Evolutionary conservation across 2,329 filamentous ascomycete species (phyloP).

Genomic region (Apiospora saccharicola): DNA sequence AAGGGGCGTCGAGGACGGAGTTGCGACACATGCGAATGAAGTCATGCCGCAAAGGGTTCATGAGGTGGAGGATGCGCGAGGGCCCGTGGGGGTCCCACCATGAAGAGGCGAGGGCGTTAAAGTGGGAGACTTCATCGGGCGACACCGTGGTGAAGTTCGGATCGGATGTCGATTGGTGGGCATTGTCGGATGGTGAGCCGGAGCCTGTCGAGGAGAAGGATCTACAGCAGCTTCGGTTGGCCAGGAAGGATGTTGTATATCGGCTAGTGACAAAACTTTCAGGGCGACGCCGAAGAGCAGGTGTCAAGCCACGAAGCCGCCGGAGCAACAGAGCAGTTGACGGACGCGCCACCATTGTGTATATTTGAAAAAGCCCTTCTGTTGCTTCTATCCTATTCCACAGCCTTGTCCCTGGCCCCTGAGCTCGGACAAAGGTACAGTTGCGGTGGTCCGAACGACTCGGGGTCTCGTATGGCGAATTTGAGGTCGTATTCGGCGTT

Average conservation of each 20-base stretch:
- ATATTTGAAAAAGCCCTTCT: not conserved
- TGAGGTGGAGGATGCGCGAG: constrained; percentile 90
- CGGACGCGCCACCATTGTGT: constrained; percentile 21
- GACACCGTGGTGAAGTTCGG: constrained; percentile 75
- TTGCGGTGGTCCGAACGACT: not conserved
- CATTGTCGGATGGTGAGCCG: constrained; percentile 18
- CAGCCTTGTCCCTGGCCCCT: not conserved
- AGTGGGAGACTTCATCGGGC: constrained; percentile 88
- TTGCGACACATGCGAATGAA: constrained; percentile 81
- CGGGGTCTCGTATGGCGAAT: not conserved
- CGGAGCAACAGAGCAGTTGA: constrained; percentile 25
- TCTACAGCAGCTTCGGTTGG: not conserved
- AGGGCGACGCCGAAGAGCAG: constrained; percentile 6
- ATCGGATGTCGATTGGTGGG: constrained; percentile 34
- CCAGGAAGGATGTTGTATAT: not conserved
- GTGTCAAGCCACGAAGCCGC: constrained; percentile 23
- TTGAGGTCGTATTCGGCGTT: constrained; percentile 15
- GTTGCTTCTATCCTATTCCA: not conserved
- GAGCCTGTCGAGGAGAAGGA: not conserved
- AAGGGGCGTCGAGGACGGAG: constrained; percentile 54
- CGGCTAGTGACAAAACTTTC: not conserved
- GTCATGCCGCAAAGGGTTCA: constrained; percentile 96
- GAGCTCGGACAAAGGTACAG: not conserved
- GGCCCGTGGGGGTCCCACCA: constrained; percentile 98
- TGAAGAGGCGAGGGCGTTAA: constrained; percentile 87